Evolutionary conservation across 768 basidiomycete species (phyloP), one percentile per base, ranked within the genome.

Genomic region (Tephrocybe sp.): DNA sequence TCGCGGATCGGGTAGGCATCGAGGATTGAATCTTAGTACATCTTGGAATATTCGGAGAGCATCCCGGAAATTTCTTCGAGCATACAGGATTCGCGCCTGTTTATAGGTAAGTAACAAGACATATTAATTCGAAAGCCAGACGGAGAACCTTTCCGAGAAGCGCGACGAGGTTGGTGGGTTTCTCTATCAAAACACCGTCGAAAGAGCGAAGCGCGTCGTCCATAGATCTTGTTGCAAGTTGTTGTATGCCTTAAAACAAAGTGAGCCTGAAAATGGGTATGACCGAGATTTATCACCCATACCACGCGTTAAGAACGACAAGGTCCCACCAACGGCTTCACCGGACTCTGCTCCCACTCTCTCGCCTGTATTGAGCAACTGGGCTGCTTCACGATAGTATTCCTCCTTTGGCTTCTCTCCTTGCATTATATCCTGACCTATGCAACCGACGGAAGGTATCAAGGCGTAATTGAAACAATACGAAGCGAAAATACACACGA

Each of bases 11-110:
- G 95, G 97, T 21, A 76, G 70, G 67, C 90, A 93, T 15, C 76
- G 69, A 0, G 95, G 94, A 47, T 82, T 84, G 34, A 88, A 77
- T 24, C 78, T 73, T 10, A 98, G 75, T 8, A 94, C 86, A 41
- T 84, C 82, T 64, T 97, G 95, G 64, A 95, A 97, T 4, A 85
- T 61, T 54, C 86, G 85, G 22, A 99, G 77, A 3, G 97, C 86
- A 39, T 86, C 83, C 21, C 83, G 77, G 59, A 82, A 91, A 56
- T 86, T 80, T 37, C 90, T 78, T 45, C 84, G 76, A 8, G 88
- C 82, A 62, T 94, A 94, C 11, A 90, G 73, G 47, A 97, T 88
- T 46, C 94, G 80, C 1, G 89, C 95, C 86, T 92, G 58, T 4
- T 12, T 6, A 8, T 12, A 5, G 30, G 36, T 7, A n/a, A 42